These are phyloP conservation scores for Fusarium odoratissimum DNA, from an alignment of 2,329 filamentous ascomycete genomes.

Conservation along the genomic window DNA sequence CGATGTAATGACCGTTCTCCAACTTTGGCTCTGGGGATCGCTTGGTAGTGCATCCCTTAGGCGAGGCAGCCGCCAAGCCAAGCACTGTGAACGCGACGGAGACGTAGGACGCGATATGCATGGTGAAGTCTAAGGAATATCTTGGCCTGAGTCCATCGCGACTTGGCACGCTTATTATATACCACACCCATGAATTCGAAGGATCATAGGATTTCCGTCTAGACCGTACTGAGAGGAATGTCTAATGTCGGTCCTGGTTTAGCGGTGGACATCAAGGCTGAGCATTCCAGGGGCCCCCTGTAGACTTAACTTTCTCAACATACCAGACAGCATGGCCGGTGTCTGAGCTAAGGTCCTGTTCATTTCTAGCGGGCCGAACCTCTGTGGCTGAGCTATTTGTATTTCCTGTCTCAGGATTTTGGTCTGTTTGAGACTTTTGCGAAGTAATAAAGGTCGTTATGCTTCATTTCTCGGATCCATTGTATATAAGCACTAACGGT, in stretches of 20 bases:
- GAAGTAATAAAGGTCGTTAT: not conserved
- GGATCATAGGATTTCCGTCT: slow-evolving; percentile 14
- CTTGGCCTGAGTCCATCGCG: not conserved
- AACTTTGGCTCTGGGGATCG: slow-evolving; percentile 33
- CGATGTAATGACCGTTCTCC: slow-evolving; percentile 40
- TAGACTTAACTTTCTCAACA: not conserved
- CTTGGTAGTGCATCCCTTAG: slow-evolving; percentile 5
- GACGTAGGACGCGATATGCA: slow-evolving; percentile 36
- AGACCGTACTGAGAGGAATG: slow-evolving; percentile 31
- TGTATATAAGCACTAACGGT: slow-evolving; percentile 8
- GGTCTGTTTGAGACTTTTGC: not conserved
- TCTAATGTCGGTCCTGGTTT: slow-evolving; percentile 7
- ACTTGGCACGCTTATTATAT: slow-evolving; percentile 3
- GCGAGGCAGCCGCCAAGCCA: slow-evolving; percentile 24
- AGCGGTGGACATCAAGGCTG: slow-evolving; percentile 2
- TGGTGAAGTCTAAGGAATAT: not conserved
- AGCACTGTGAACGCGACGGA: slow-evolving; percentile 23
- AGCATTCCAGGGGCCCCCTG: slow-evolving; percentile 23
- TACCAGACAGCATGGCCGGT: slow-evolving; percentile 1
- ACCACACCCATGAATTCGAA: not conserved
- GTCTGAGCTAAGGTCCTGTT: not conserved
- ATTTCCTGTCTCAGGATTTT: not conserved
- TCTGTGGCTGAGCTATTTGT: not conserved
- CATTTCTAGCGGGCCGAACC: not conserved
- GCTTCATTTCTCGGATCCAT: not conserved